Evolutionary conservation across 1,284 basidiomycete species (phyloP).

Genomic region (Fomitiporia mediterranea): DNA sequence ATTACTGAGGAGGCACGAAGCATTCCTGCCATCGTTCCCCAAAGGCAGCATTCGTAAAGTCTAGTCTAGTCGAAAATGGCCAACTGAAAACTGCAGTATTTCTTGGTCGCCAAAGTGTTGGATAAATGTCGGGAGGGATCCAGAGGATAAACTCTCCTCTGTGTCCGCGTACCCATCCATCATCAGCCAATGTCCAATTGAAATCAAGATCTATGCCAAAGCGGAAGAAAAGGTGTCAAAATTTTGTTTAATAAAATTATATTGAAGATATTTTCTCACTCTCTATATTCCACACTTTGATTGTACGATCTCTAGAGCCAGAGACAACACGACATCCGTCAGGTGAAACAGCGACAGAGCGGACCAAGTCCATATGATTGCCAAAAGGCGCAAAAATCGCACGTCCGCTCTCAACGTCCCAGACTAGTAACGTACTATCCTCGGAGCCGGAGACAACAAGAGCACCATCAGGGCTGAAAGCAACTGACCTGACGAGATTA

Average conservation of each 20-base stretch:
- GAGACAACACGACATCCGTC: not conserved
- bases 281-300: slow-evolving; percentile 3
- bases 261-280: too few species aligned
- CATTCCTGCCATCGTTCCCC: not conserved
- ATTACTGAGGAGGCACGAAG: not conserved
- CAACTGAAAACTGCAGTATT: slow-evolving; percentile 2
- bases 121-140: not conserved
- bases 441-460: slow-evolving; percentile 22
- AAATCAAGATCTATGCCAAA: too few species aligned
- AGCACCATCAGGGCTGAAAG: slow-evolving; percentile 24
- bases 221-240: too few species aligned
- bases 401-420: slow-evolving; percentile 21
- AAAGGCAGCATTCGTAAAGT: not conserved
- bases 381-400: not conserved
- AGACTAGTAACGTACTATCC: slow-evolving; percentile 26
- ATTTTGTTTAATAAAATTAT: too few species aligned
- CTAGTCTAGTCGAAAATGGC: slow-evolving; percentile 2
- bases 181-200: too few species aligned
- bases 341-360: slow-evolving; percentile 7
- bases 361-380: not conserved
- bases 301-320: slow-evolving; percentile 5
- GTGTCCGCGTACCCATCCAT: too few species aligned
- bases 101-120: slow-evolving; percentile 1
- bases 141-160: too few species aligned
- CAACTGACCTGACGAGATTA: slow-evolving; percentile 21